phyloP scores from a whole-genome alignment of 306 rosid species.

The Acacia confusa region DNA sequence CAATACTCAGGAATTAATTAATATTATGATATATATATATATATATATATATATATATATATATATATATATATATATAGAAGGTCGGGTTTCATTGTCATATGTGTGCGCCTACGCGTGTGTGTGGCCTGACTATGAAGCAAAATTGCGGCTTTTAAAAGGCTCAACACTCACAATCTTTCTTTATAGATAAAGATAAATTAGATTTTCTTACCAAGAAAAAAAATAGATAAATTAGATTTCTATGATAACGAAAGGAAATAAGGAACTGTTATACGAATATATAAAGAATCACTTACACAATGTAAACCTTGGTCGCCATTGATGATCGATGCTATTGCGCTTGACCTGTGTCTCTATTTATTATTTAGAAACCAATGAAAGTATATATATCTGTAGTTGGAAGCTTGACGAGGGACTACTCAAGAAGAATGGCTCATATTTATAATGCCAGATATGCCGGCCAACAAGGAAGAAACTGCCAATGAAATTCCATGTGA shows the following conservation, averaged over 20 bases:
- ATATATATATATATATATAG: constrained; percentile 14
- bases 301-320: constrained; percentile 92
- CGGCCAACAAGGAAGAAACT: background rate
- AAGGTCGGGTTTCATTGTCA: constrained; percentile 42
- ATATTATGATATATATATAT: background rate
- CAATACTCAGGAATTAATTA: background rate
- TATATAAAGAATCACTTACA: constrained; percentile 51
- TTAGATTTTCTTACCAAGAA: too few species aligned
- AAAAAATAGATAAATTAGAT: background rate
- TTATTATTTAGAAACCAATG: constrained; percentile 13
- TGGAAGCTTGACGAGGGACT: constrained; percentile 36
- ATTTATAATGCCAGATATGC: constrained; percentile 43
- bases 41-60: too few species aligned
- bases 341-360: background rate
- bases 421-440: constrained; percentile 38
- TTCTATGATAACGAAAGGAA: background rate
- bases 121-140: constrained; percentile 26
- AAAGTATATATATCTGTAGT: constrained; percentile 24
- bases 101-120: background rate
- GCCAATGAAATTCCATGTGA: background rate
- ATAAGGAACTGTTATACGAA: background rate
- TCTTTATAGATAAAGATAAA: background rate
- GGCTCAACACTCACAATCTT: background rate
- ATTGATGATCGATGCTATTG: constrained; percentile 41
- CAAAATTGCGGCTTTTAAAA: constrained; percentile 1